Percentiles rank a stretch among this genome's conserved stretches.
Evolutionary conservation across 768 basidiomycete genomes (phyloP).

Genomic region (Leccinellum rugosiceps): DNA sequence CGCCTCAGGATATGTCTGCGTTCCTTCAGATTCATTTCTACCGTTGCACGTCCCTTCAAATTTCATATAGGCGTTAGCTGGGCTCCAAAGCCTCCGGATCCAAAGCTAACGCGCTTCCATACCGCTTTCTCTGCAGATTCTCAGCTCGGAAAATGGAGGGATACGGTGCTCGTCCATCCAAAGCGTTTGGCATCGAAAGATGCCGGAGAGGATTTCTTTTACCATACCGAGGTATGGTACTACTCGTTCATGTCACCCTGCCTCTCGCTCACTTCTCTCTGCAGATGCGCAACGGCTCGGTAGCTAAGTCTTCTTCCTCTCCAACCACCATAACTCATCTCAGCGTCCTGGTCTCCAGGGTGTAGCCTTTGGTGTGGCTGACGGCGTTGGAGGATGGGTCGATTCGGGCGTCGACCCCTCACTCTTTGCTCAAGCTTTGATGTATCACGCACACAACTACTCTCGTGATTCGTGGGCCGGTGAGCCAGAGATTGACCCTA

Average conservation of each 20-base stretch:
- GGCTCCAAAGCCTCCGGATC: slow-evolving; percentile 64
- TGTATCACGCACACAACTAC: slow-evolving; percentile 81
- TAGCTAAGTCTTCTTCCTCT: slow-evolving; percentile 39
- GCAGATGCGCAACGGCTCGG: slow-evolving; percentile 78
- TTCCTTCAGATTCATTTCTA: slow-evolving; percentile 18
- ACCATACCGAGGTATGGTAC: slow-evolving; percentile 63
- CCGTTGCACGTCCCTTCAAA: slow-evolving; percentile 49
- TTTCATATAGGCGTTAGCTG: slow-evolving; percentile 80
- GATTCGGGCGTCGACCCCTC: slow-evolving; percentile 82
- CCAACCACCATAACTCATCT: slow-evolving; percentile 21
- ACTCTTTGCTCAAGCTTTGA: slow-evolving; percentile 85
- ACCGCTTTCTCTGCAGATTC: slow-evolving; percentile 56
- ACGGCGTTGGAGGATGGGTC: slow-evolving; percentile 93
- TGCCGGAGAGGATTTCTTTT: slow-evolving; percentile 63
- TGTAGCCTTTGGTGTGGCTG: slow-evolving; percentile 79
- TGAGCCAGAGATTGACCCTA: slow-evolving; percentile 80
- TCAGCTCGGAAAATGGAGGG: slow-evolving; percentile 66
- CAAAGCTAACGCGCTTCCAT: slow-evolving; percentile 32
- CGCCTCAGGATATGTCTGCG: neutral
- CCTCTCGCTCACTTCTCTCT: slow-evolving; percentile 2
- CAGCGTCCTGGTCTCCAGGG: slow-evolving; percentile 45
- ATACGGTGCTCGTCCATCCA: slow-evolving; percentile 51
- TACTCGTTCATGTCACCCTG: neutral
- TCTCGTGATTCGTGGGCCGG: slow-evolving; percentile 75
- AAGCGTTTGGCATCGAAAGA: slow-evolving; percentile 37